These are phyloP conservation scores for Glebionis coronaria DNA, from an alignment of 129 eudicot species.

Conservation along the genomic window DNA sequence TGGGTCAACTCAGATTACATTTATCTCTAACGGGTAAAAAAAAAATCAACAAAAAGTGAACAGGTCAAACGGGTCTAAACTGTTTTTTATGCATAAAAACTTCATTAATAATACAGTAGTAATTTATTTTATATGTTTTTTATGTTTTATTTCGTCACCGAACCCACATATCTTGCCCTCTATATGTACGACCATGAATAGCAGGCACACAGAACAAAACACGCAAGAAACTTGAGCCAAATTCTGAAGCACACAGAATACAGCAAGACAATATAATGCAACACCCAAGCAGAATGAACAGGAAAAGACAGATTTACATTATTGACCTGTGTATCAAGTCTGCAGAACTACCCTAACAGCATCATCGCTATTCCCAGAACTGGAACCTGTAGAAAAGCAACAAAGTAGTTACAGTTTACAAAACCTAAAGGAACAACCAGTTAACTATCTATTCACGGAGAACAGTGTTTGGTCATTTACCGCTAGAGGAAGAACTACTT, in stretches of 20 bases:
- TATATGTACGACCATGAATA: not conserved
- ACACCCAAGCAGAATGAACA: not conserved
- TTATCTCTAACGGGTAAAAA: not conserved
- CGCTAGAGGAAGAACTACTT: slow-evolving; percentile 48
- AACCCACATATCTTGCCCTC: too few species aligned
- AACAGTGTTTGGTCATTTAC: slow-evolving; percentile 19
- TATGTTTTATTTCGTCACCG: too few species aligned
- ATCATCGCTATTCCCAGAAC: slow-evolving; percentile 21
- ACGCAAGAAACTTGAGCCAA: slow-evolving; percentile 5
- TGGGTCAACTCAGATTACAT: not conserved
- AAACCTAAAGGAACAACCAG: not conserved
- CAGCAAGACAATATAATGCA: not conserved
- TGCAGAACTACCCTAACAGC: slow-evolving; percentile 1
- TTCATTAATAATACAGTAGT: too few species aligned
- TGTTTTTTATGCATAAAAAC: too few species aligned
- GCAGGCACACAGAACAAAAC: not conserved
- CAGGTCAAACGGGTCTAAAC: too few species aligned
- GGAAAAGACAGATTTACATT: not conserved
- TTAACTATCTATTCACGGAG: not conserved
- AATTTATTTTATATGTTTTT: too few species aligned
- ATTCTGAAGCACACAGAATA: not conserved
- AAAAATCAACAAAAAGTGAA: too few species aligned
- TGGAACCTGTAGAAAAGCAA: slow-evolving; percentile 13
- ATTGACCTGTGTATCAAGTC: too few species aligned
- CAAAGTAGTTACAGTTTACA: not conserved